Conservation (phyloP, 257 asterid species). For the Lantana camara region DNA sequence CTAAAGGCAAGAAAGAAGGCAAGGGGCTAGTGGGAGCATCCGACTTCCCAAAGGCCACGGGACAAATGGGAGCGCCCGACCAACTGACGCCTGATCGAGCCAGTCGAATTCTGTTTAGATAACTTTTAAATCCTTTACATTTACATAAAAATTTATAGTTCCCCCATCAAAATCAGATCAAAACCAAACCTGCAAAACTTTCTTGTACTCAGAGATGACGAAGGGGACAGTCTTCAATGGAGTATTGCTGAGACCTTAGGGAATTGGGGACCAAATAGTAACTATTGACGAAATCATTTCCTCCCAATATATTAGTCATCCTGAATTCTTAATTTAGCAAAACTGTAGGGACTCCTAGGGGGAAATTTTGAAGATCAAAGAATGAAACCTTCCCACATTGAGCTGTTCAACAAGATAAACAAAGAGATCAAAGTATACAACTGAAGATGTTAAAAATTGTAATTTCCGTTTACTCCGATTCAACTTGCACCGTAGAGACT, state of each 20-base stretch:
- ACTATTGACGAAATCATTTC: slow-evolving; percentile 92
- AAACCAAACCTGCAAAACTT: slow-evolving; percentile 52
- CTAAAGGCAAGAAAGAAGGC: no score
- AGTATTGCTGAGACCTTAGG: slow-evolving; percentile 59
- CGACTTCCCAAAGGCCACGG: no score
- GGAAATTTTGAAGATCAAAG: neutral
- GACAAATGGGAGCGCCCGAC: no score
- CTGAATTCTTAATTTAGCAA: neutral
- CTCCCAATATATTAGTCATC: slow-evolving; percentile 44
- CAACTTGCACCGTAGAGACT: neutral
- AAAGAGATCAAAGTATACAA: neutral
- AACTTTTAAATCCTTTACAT: no score
- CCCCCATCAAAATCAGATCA: no score
- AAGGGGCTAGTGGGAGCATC: no score
- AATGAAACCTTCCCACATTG: slow-evolving; percentile 6
- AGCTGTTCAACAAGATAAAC: slow-evolving; percentile 2
- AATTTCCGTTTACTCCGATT: neutral
- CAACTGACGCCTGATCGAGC: no score
- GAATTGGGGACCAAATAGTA: slow-evolving; percentile 75
- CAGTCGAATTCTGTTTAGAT: no score
- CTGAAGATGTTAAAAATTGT: slow-evolving; percentile 9
- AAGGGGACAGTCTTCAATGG: slow-evolving; percentile 50
- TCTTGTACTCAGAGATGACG: slow-evolving; percentile 66
- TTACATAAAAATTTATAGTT: no score
- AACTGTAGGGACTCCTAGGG: slow-evolving; percentile 15